Evolutionary conservation across 1,284 basidiomycete genomes (phyloP).

Genomic region (Ustilago crameri): DNA sequence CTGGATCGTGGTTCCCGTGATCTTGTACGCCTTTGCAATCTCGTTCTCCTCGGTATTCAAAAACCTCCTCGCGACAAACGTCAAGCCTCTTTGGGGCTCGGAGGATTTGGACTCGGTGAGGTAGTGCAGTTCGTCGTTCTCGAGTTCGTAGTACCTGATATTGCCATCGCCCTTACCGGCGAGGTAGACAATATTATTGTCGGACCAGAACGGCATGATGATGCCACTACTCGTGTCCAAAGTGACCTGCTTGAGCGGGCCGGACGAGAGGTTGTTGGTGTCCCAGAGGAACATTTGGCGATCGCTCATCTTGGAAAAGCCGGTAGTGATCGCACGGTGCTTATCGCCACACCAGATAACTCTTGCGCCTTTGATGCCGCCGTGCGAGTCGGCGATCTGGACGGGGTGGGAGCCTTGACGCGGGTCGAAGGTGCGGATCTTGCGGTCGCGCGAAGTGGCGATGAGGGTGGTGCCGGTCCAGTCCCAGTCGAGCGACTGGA

Average conservation of each 20-base stretch:
- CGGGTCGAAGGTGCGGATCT: conserved; percentile 89
- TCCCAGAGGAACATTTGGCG: conserved; percentile 79
- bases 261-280: conserved; percentile 44
- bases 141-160: conserved; percentile 82
- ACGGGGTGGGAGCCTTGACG: conserved; percentile 83
- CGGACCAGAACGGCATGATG: conserved; percentile 96
- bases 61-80: conserved; percentile 89
- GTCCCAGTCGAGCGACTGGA: conserved; percentile 88
- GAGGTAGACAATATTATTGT: conserved; percentile 83
- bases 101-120: conserved; percentile 84
- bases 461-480: conserved; percentile 79
- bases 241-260: conserved; percentile 51
- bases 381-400: conserved; percentile 84
- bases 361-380: conserved; percentile 91
- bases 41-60: conserved; percentile 91
- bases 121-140: conserved; percentile 78
- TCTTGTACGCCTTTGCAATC: conserved; percentile 94
- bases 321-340: conserved; percentile 89
- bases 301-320: conserved; percentile 92
- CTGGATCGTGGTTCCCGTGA: conserved; percentile 80
- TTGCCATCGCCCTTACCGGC: conserved; percentile 73
- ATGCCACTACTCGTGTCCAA: conserved; percentile 76
- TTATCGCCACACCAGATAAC: conserved; percentile 90
- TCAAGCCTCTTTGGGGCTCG: conserved; percentile 94
- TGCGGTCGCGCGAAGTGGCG: conserved; percentile 85